phyloP scores from a whole-genome alignment of 352 stramenopile species.

The Globisporangium perplexum region DNA sequence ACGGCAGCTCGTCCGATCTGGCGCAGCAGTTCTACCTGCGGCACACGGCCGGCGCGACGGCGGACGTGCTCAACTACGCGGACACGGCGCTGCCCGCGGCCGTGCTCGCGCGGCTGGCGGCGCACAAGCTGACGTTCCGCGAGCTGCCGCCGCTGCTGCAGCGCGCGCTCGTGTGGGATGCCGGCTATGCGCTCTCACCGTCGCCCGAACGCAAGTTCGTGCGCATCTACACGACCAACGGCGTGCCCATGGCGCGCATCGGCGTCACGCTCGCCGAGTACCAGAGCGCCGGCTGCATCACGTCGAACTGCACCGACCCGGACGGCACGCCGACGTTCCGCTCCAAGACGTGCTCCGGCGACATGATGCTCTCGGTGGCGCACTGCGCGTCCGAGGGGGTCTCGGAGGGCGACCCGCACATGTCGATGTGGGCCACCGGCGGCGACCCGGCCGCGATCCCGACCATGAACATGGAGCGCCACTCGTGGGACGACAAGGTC shows the following conservation, averaged over 20 bases:
- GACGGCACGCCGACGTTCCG: constrained; percentile 7
- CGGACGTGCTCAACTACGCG: constrained; percentile 11
- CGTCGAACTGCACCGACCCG: constrained; percentile 22
- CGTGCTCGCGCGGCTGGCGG: constrained; percentile 5
- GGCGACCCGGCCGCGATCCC: constrained; percentile 10
- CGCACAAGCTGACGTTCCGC: constrained; percentile 6
- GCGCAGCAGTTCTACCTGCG: constrained; percentile 14
- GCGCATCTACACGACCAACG: constrained; percentile 18
- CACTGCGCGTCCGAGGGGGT: constrained; percentile 24
- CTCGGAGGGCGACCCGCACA: constrained; percentile 2
- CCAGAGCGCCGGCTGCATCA: constrained; percentile 16
- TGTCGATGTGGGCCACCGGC: constrained; percentile 23
- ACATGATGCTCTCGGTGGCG: constrained; percentile 25
- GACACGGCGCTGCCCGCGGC: constrained; percentile 8
- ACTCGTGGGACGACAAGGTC: constrained; percentile 14
- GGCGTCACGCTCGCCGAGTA: constrained; percentile 19
- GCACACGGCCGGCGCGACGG: constrained; percentile 16
- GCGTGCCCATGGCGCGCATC: constrained; percentile 19
- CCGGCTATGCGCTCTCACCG: constrained; percentile 20
- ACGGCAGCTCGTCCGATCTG: constrained; percentile 24
- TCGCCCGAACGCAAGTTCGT: constrained; percentile 11
- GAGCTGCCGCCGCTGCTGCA: constrained; percentile 22
- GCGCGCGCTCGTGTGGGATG: constrained; percentile 33
- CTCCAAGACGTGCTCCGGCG: constrained; percentile 22
- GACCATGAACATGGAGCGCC: constrained; percentile 12